Evolutionary conservation across 805 yeast genomes (phyloP), one percentile per base, ranked within the genome.

Genomic region (Torulaspora indica): DNA sequence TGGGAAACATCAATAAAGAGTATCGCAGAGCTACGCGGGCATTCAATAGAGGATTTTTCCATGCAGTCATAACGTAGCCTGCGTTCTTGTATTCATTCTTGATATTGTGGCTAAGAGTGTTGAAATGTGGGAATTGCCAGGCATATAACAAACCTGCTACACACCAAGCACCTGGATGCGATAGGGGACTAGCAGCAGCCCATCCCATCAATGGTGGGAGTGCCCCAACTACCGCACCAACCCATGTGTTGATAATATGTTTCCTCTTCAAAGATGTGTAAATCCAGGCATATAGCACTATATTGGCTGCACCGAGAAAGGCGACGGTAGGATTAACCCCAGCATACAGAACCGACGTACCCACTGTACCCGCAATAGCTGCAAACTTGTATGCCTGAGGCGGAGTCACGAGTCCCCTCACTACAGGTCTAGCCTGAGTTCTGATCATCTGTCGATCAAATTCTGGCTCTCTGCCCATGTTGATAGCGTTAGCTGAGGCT

Each of bases 141-240:
- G 97, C 96, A 60, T 85, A 93, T 31, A 93, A 69, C 41, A 93
- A 68, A 0, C 84, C 87, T 1, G 97, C 97, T 18, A 93, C 70
- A 59, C 90, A 80, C 98, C 98, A 91, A 3, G 95, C 95, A 6
- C 93, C 97, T 0, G 98, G 96, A 51, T 88, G 86, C 2, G 75
- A 53, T 29, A 90, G 67, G 0, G 89, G 77, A 3, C 87, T 79
- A 9, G 96, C 85, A 0, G 91, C 88, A 2, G 96, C 96, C 98
- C 98, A 93, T 2, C 98, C 98, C 98, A 93, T 93, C 40, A 93
- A 73, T 15, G 98, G 98, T 0, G 98, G 98, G 37, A 93, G 85
- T 0, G 97, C 98, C 3, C 98, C 98, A 3, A 93, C 98, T n/a
- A 93, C 63, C 0, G 98, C 98, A 14, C 98, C 98, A 2, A 93